These are phyloP conservation scores for Naganishia albida DNA, from an alignment of 1,284 basidiomycete species.

Conservation along the genomic window DNA sequence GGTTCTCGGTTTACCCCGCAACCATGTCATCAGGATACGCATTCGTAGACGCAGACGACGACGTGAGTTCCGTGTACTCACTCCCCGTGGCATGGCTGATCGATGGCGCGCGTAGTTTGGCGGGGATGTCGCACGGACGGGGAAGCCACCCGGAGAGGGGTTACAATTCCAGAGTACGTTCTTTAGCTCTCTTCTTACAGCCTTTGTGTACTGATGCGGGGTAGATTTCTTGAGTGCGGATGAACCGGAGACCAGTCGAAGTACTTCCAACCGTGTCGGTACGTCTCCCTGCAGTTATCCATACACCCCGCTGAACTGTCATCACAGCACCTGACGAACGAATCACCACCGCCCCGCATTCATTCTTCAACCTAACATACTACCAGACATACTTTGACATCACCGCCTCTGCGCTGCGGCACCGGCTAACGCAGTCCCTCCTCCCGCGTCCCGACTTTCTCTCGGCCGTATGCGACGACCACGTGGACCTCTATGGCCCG, in stretches of 20 bases:
- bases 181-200: not conserved
- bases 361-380: slow-evolving; percentile 55
- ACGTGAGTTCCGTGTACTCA: slow-evolving; percentile 40
- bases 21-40: slow-evolving; percentile 47
- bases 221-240: not conserved
- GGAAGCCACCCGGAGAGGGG: slow-evolving; percentile 32
- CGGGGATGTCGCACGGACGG: slow-evolving; percentile 35
- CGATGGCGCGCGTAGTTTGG: slow-evolving; percentile 27
- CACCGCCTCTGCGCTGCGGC: slow-evolving; percentile 53
- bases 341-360: slow-evolving; percentile 43
- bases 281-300: slow-evolving; percentile 3
- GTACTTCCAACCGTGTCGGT: slow-evolving; percentile 1
- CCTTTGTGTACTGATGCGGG: not conserved
- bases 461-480: slow-evolving; percentile 53
- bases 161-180: slow-evolving; percentile 53
- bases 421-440: slow-evolving; percentile 54
- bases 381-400: slow-evolving; percentile 58
- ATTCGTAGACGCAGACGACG: slow-evolving; percentile 53
- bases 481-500: slow-evolving; percentile 64
- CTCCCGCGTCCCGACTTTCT: slow-evolving; percentile 56
- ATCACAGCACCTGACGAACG: slow-evolving; percentile 35
- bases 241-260: not conserved
- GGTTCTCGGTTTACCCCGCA: not conserved
- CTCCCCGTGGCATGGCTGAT: not conserved
- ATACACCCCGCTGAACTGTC: not conserved